Conservation (phyloP, 2,329 filamentous ascomycete genomes). For the Fusarium nygamai region DNA sequence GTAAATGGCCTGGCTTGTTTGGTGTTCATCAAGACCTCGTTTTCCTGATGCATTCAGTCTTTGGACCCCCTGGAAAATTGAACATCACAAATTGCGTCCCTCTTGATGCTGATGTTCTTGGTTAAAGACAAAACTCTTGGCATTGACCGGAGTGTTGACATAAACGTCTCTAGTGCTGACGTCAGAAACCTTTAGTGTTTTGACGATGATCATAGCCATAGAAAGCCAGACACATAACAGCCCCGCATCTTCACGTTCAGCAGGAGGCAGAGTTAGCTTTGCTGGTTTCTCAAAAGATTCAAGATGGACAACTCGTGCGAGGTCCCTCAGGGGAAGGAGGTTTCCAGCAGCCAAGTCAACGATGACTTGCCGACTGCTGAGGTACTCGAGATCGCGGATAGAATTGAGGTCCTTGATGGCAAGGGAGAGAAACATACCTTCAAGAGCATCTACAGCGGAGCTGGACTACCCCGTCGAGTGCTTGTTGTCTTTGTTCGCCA, state of each 20-base stretch:
- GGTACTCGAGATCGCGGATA: background rate
- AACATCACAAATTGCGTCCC: background rate
- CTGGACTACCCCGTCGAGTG: background rate
- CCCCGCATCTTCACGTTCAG: background rate
- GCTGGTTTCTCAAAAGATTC: fast-evolving
- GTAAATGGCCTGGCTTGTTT: background rate
- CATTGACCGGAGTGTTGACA: background rate
- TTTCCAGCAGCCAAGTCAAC: background rate
- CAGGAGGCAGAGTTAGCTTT: fast-evolving
- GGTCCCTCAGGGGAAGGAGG: background rate
- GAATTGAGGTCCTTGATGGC: conserved; percentile 11
- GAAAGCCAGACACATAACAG: background rate
- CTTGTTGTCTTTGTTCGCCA: conserved; percentile 29
- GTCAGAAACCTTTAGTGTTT: background rate
- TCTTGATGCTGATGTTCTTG: background rate
- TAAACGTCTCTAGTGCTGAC: conserved; percentile 5
- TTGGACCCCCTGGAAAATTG: fast-evolving
- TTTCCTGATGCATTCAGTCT: fast-evolving
- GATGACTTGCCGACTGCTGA: background rate
- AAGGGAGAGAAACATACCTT: conserved; percentile 12
- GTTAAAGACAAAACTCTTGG: background rate
- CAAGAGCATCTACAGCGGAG: conserved; percentile 17
- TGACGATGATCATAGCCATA: background rate
- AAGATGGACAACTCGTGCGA: conserved; percentile 3
- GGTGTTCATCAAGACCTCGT: fast-evolving